Conservation (phyloP, 306 rosid genomes). For the Casuarina glauca region DNA sequence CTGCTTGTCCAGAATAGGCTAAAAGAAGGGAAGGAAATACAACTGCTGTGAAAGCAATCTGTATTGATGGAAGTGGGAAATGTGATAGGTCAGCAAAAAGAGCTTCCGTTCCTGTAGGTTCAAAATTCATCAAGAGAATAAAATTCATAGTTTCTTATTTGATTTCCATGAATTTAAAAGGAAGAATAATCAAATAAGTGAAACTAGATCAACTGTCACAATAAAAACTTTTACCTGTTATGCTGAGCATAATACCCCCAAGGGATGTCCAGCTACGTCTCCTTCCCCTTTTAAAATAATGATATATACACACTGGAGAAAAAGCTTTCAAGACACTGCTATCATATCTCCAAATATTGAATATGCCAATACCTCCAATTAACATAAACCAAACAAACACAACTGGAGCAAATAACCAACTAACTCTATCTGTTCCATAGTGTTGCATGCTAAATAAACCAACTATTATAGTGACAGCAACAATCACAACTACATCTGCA, state of each 20-base stretch:
- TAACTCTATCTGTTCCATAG: conserved; percentile 91
- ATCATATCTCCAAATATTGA: conserved; percentile 78
- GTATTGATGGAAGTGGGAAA: conserved; percentile 96
- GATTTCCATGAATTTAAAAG: background rate
- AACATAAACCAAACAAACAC: conserved; percentile 92
- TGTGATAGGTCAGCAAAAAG: conserved; percentile 92
- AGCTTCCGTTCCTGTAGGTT: conserved; percentile 91
- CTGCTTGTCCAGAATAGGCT: conserved; percentile 98
- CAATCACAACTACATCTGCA: conserved; percentile 79
- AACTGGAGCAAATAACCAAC: conserved; percentile 99
- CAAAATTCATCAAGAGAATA: conserved; percentile 29
- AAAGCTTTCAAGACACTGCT: conserved; percentile 76
- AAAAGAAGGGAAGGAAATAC: conserved; percentile 98
- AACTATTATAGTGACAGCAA: conserved; percentile 77
- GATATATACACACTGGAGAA: conserved; percentile 78
- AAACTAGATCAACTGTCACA: background rate
- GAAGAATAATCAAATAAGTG: background rate
- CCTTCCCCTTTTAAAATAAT: conserved; percentile 74
- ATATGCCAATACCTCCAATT: conserved; percentile 91
- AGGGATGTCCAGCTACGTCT: conserved; percentile 85
- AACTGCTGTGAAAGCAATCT: conserved; percentile 82
- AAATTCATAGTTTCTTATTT: conserved; percentile 18
- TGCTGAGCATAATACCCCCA: conserved; percentile 94
- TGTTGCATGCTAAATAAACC: conserved; percentile 95
- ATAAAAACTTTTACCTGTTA: conserved; percentile 64